These are phyloP conservation scores for Decorospora gaudefroyi DNA, from an alignment of 2,329 filamentous ascomycete genomes.

Conservation along the genomic window DNA sequence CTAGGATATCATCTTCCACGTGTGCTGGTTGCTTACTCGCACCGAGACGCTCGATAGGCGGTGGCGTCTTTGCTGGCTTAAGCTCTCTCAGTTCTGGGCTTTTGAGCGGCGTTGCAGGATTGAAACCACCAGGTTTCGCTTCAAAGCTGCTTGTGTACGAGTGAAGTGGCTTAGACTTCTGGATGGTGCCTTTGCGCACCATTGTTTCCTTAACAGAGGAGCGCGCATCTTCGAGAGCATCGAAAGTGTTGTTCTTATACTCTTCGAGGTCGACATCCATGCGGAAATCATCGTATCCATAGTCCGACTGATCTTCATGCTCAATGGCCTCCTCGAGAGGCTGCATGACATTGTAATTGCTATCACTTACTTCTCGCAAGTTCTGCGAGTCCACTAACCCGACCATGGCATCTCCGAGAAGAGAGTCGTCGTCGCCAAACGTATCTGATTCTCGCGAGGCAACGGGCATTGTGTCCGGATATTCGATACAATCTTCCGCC, in stretches of 20 bases:
- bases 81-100: neutral
- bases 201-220: neutral
- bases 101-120: too few species aligned
- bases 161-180: neutral
- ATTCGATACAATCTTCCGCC: neutral
- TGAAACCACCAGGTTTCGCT: neutral
- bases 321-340: constrained; percentile 1
- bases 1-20: neutral
- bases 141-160: neutral
- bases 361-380: constrained; percentile 11
- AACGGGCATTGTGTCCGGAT: neutral
- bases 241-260: neutral
- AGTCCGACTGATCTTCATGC: constrained; percentile 7
- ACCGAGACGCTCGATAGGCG: neutral
- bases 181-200: neutral
- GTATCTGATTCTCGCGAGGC: constrained; percentile 22
- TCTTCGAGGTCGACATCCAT: neutral
- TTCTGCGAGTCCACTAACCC: constrained; percentile 41
- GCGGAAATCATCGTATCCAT: constrained; percentile 12
- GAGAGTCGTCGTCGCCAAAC: constrained; percentile 40
- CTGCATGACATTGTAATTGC: neutral
- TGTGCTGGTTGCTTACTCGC: neutral
- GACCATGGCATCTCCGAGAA: constrained; percentile 39
- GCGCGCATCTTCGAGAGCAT: neutral
- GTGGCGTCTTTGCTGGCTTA: neutral